Evolutionary conservation across 345 rosid species (phyloP).

Genomic region (Acer yangbiense): DNA sequence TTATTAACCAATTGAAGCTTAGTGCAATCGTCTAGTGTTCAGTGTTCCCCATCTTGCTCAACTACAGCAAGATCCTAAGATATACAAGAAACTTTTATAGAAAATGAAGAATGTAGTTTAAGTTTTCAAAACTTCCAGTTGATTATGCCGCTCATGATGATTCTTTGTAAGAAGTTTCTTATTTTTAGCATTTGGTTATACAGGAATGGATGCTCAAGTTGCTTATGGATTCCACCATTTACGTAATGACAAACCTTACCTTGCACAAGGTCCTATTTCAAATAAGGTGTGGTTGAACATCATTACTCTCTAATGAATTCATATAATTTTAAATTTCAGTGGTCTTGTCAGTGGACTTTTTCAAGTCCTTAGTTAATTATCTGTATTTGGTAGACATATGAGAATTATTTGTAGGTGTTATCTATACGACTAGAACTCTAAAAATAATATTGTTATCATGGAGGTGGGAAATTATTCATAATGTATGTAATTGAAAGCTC

Average conservation of each 20-base stretch:
- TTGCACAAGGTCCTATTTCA: conserved; percentile 92
- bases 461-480: neutral
- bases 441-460: neutral
- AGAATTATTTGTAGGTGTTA: neutral
- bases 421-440: neutral
- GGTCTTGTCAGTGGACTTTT: neutral
- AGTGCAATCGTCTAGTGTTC: neutral
- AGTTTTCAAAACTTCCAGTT: neutral
- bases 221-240: conserved; percentile 96
- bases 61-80: neutral
- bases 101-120: neutral
- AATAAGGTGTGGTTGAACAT: conserved; percentile 65
- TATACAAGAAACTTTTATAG: neutral
- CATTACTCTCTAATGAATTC: neutral
- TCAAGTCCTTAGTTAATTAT: neutral
- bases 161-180: conserved; percentile 18
- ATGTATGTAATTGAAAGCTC: neutral
- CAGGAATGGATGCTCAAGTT: conserved; percentile 99
- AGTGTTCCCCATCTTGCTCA: neutral
- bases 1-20: neutral
- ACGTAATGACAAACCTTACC: conserved; percentile 90
- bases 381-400: neutral
- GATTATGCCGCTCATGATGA: conserved; percentile 1
- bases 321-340: neutral
- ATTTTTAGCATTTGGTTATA: conserved; percentile 15